A percentile compares a stretch with the other conserved stretches of the same genome.
phyloP scores from a whole-genome alignment of 495 filamentous ascomycete genomes.

The Talaromyces thailandensis region DNA sequence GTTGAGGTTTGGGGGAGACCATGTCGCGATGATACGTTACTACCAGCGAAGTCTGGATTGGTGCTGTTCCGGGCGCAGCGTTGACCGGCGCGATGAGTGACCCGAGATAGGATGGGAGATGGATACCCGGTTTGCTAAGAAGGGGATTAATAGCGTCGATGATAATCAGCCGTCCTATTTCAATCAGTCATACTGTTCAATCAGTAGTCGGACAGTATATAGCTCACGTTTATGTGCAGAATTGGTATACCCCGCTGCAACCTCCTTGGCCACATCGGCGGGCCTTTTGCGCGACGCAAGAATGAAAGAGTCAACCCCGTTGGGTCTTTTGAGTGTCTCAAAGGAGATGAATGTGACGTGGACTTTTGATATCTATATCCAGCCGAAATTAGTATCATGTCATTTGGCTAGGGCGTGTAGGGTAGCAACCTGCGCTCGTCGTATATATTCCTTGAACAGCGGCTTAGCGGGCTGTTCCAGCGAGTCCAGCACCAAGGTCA shows the following conservation, averaged over 20 bases:
- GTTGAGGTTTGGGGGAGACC: conserved; percentile 41
- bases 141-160: conserved; percentile 38
- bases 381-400: conserved; percentile 22
- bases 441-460: conserved; percentile 63
- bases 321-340: conserved; percentile 51
- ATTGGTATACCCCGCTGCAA: conserved; percentile 17
- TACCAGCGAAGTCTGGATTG: conserved; percentile 31
- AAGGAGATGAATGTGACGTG: conserved; percentile 74
- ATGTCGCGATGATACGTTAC: conserved; percentile 38
- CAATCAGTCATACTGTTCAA: conserved; percentile 1
- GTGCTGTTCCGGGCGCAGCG: conserved; percentile 13
- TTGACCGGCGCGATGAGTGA: conserved; percentile 20
- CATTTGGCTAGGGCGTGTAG: conserved; percentile 18
- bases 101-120: conserved; percentile 30
- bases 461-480: conserved; percentile 73
- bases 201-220: conserved; percentile 3
- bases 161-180: conserved; percentile 33
- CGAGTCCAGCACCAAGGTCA: conserved; percentile 78
- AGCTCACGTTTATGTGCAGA: conserved; percentile 13
- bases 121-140: conserved; percentile 22
- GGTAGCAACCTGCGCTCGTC: conserved; percentile 56
- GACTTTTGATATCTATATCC: conserved; percentile 39
- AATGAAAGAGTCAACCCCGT: conserved; percentile 55
- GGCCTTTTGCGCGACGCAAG: conserved; percentile 49
- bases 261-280: conserved; percentile 50